Conservation (phyloP, 1,284 basidiomycete species). For the Malassezia yamatoensis region DNA sequence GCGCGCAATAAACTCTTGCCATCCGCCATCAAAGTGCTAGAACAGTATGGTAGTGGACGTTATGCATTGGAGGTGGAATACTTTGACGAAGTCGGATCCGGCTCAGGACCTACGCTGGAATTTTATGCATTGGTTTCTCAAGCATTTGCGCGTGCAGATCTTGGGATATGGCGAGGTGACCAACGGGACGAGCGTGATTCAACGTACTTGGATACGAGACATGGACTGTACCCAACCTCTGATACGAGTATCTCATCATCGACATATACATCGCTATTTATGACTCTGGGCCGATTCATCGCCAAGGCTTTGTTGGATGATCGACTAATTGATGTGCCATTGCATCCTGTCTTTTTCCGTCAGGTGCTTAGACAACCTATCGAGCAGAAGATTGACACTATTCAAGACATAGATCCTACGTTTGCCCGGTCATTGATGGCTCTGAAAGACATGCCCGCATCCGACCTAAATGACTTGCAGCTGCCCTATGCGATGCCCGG, state of each 20-base stretch:
- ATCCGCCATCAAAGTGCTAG: slow-evolving; percentile 94
- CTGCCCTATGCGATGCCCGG: slow-evolving; percentile 95
- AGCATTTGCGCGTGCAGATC: slow-evolving; percentile 75
- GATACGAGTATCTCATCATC: slow-evolving; percentile 42
- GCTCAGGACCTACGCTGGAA: slow-evolving; percentile 92
- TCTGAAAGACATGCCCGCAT: slow-evolving; percentile 58
- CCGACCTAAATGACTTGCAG: slow-evolving; percentile 66
- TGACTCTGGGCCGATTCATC: slow-evolving; percentile 89
- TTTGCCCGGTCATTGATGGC: slow-evolving; percentile 76
- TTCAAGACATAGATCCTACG: slow-evolving; percentile 65
- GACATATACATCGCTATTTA: slow-evolving; percentile 59
- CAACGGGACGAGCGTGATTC: slow-evolving; percentile 27
- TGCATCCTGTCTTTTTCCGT: slow-evolving; percentile 85
- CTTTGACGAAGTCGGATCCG: slow-evolving; percentile 97
- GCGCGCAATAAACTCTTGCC: slow-evolving; percentile 86
- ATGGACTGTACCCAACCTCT: slow-evolving; percentile 75
- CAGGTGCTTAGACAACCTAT: slow-evolving; percentile 74
- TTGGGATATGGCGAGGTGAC: slow-evolving; percentile 73
- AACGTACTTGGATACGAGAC: slow-evolving; percentile 53
- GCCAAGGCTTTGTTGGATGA: slow-evolving; percentile 95
- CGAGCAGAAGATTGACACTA: slow-evolving; percentile 64
- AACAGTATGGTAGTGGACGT: slow-evolving; percentile 78
- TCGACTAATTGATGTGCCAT: slow-evolving; percentile 86
- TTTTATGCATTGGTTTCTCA: slow-evolving; percentile 89
- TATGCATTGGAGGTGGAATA: slow-evolving; percentile 95